These are phyloP conservation scores for Pythium coloratum DNA, from an alignment of 352 stramenopile genomes.

Conservation along the genomic window DNA sequence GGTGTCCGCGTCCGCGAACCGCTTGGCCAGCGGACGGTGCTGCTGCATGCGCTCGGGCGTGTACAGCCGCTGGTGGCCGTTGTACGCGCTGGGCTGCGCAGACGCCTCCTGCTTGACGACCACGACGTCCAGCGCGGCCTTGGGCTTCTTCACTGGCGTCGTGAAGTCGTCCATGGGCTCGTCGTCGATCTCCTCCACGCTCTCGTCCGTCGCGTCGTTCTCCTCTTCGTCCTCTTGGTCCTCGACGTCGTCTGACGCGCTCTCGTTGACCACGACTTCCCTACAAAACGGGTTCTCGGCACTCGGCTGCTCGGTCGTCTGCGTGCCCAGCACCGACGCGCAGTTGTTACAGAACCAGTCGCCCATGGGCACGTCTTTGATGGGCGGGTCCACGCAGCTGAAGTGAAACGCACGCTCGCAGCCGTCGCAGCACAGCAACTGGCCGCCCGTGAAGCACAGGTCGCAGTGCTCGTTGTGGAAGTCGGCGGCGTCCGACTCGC, in stretches of 20 bases:
- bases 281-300: conserved; percentile 33
- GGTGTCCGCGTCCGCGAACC: background rate
- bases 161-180: conserved; percentile 14
- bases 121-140: conserved; percentile 10
- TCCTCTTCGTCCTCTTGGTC: conserved; percentile 28
- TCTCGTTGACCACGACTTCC: conserved; percentile 22
- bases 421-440: conserved; percentile 66
- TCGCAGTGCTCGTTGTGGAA: conserved; percentile 71
- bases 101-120: conserved; percentile 23
- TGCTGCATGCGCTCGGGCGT: conserved; percentile 20
- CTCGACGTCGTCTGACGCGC: conserved; percentile 9
- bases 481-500: conserved; percentile 32
- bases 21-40: conserved; percentile 9
- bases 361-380: conserved; percentile 47
- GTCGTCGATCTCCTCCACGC: conserved; percentile 19
- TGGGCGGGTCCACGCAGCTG: conserved; percentile 65
- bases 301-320: conserved; percentile 12
- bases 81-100: background rate
- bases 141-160: conserved; percentile 14
- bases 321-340: conserved; percentile 28
- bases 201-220: conserved; percentile 24
- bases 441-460: conserved; percentile 62
- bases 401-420: conserved; percentile 73
- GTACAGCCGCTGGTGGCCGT: conserved; percentile 16
- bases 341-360: conserved; percentile 69